Evolutionary conservation across 1,139 yeast species (phyloP), one percentile per base, ranked within the genome.

Genomic region (Torulaspora globosa): DNA sequence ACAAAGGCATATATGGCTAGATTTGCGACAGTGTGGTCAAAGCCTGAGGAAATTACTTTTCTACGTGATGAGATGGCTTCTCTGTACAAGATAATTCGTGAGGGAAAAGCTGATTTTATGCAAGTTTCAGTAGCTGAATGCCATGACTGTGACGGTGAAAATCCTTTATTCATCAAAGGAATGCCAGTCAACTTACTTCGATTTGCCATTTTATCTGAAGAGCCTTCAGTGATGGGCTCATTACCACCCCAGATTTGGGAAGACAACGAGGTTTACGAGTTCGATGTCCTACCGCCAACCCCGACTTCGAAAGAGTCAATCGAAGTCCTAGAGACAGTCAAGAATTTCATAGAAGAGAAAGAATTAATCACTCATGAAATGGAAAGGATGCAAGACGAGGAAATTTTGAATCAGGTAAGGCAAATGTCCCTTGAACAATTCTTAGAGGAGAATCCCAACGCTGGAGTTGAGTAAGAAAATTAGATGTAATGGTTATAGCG

Each of bases 141-240:
- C 1, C 26, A 42, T 2, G 38, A 40, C 4, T n/a, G n/a, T n/a
- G 8, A 10, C 10, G 16, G n/a, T 15, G 30, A 26, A 14, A 47
- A 53, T 28, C 57, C 55, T 1, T 59, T 62, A 31, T 62, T 55
- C 36, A 50, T 61, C 39, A 58, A 63, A 2, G 68, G 66, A 10
- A 69, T 82, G 1, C 89, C 90, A 1, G 62, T 67, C 9, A 84
- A 82, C 57, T 69, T 84, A 48, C 57, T 84, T 5, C 70, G 94
- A 50, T 82, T 83, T 63, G 83, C 80, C 1, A 74, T 84, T 28
- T 65, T 84, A 36, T 81, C 89, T 0, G 86, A 84, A 12, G 92
- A 84, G 60, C 79, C 78, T 26, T 74, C 78, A 41, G 73, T 82
- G 0, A 79, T 84, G 84, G 87, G 86, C 1, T 75, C 76, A 53